Evolutionary conservation across 2,329 filamentous ascomycete species (phyloP), one percentile per base, ranked within the genome.

Genomic region (Cercospora sp.): DNA sequence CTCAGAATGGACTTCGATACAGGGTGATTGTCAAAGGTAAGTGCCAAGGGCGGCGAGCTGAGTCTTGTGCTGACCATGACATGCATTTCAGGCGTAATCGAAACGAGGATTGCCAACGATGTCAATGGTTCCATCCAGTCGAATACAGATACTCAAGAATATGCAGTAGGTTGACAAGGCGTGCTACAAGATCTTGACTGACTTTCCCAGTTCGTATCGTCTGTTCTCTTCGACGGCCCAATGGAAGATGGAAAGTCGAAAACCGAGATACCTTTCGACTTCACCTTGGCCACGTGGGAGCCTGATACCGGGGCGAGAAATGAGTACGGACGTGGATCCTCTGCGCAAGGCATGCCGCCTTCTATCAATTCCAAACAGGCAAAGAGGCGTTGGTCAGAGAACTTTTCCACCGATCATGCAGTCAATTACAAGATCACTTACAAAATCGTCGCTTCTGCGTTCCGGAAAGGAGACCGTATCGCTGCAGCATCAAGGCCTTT

Each of bases 371-470:
- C 68, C n/a, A 70, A 65, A n/a, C 26, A 64, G 3, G 39, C 28
- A 9, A 48, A 42, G 16, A 58, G 58, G n/a, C 63, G 62, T n/a
- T 70, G 66, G 66, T 65, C 66, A 10, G 61, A 67, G 28, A 57
- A 55, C n/a, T 68, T 70, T 66, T 66, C 68, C 31, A 16, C 63
- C 9, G 65, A 39, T 1, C 33, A 61, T 28, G 59, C 65, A 39
- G 59, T 58, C 2, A 42, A 70, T 5, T 70, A 68, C 23, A 39
- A 62, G 5, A 64, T 70, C 30, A 68, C 36, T 9, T 70, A 70
- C 30, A 64, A 55, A 8, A 53, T 70, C 16, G 65, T 62, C 48
- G 66, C 68, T 3, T 65, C 66, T 3, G 68, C 66, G n/a, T 26
- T 62, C 8, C 23, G 45, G 5, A 66, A 68, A 18, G 67, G 42